A percentile compares a stretch with the other conserved stretches of the same genome.
Conservation (phyloP, 345 rosid genomes). For the Lenwebbia sp. region DNA sequence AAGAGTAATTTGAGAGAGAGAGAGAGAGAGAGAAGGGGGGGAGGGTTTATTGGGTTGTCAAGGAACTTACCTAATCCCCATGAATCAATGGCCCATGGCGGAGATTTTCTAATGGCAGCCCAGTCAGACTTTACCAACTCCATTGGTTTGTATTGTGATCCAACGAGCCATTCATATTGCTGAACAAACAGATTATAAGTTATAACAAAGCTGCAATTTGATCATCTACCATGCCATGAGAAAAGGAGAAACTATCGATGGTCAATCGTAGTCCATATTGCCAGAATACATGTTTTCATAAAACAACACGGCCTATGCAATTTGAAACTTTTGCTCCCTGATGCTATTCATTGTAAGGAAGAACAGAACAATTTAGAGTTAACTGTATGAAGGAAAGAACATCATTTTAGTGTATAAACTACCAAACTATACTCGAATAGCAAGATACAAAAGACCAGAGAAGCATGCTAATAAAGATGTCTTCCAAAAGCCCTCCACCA, state of each 20-base stretch:
- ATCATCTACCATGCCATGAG: neutral
- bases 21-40: neutral
- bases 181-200: constrained; percentile 12
- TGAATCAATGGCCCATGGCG: constrained; percentile 96
- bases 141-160: constrained; percentile 86
- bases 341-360: neutral
- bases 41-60: neutral
- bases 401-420: neutral
- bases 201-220: neutral
- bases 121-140: constrained; percentile 91
- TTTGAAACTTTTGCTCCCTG: neutral
- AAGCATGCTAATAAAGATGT: neutral
- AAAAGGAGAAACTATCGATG: neutral
- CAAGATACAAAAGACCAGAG: neutral
- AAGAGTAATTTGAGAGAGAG: neutral
- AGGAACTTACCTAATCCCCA: constrained; percentile 91
- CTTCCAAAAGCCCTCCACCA: neutral
- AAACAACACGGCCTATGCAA: neutral
- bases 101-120: constrained; percentile 82
- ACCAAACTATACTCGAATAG: neutral
- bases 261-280: neutral
- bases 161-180: constrained; percentile 96
- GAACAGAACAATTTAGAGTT: neutral
- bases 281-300: neutral
- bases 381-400: neutral